Percentiles rank a stretch among this genome's conserved stretches.
Evolutionary conservation across 2,329 filamentous ascomycete species (phyloP).

Genomic region (Elsinoe perseae): DNA sequence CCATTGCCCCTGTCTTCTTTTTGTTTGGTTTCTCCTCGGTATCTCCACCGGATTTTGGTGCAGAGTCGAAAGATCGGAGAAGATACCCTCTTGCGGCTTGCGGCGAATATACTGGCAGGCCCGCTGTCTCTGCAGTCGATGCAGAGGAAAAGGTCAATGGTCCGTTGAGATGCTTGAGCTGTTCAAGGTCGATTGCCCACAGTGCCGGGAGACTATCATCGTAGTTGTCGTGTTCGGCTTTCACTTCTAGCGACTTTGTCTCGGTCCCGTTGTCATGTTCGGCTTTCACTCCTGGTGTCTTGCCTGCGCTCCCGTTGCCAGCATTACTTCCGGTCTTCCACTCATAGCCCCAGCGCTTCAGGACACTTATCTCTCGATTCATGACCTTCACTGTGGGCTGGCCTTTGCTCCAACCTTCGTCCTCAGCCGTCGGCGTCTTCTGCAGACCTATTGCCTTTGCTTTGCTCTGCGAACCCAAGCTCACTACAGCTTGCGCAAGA

Average conservation of each 20-base stretch:
- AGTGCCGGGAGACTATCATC: conserved; percentile 40
- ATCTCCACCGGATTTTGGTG: conserved; percentile 17
- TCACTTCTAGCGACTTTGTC: too few relatives aligned
- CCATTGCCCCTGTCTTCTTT: conserved; percentile 46
- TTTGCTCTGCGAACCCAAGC: conserved; percentile 69
- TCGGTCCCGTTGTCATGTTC: conserved; percentile 20
- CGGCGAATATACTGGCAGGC: conserved; percentile 66
- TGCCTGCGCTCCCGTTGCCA: background rate
- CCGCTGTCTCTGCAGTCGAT: conserved; percentile 27
- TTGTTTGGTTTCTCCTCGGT: conserved; percentile 20
- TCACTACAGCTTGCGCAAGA: conserved; percentile 75
- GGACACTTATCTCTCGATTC: conserved; percentile 63
- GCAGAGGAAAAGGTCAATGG: conserved; percentile 19
- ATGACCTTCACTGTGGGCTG: conserved; percentile 67
- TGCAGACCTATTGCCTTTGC: conserved; percentile 68
- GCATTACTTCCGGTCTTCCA: conserved; percentile 36
- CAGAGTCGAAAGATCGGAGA: conserved; percentile 51
- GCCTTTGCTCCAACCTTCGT: conserved; percentile 65
- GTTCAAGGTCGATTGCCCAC: conserved; percentile 53
- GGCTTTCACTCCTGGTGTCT: background rate
- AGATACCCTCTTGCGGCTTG: conserved; percentile 58
- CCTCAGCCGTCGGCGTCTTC: conserved; percentile 52
- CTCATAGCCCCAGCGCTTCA: conserved; percentile 70
- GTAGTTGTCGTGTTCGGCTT: conserved; percentile 18
- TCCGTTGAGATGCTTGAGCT: conserved; percentile 36